These are phyloP conservation scores for Saccharomycopsis amapae DNA, from an alignment of 805 yeast species.

Conservation along the genomic window DNA sequence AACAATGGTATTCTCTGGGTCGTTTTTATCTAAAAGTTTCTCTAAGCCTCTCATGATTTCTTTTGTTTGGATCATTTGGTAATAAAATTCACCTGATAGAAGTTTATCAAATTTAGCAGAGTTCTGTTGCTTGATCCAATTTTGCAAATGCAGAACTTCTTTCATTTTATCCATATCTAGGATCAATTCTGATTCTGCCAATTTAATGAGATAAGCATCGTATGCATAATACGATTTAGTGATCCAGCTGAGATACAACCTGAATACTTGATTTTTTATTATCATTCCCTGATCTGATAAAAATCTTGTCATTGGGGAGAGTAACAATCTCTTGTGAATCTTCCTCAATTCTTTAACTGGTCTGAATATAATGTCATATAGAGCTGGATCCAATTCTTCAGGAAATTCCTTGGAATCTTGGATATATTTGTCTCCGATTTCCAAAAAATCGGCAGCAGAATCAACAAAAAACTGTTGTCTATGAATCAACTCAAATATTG, in stretches of 20 bases:
- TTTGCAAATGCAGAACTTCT: constrained; percentile 10
- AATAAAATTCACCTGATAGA: constrained; percentile 16
- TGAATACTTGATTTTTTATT: constrained; percentile 15
- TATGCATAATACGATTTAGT: constrained; percentile 18
- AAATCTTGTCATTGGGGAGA: constrained; percentile 18
- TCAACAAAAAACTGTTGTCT: constrained; percentile 19
- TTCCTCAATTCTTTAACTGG: constrained; percentile 16
- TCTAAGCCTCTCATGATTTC: constrained; percentile 17
- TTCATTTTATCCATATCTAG: constrained; percentile 18
- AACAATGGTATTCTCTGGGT: constrained; percentile 16
- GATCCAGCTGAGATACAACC: constrained; percentile 18
- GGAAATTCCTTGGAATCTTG: constrained; percentile 10
- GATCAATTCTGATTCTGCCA: constrained; percentile 17
- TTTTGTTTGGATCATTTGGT: constrained; percentile 19
- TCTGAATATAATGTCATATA: constrained; percentile 16
- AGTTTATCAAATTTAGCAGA: constrained; percentile 16
- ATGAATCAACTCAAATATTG: constrained; percentile 19
- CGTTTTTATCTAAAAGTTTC: constrained; percentile 9
- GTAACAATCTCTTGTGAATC: constrained; percentile 17
- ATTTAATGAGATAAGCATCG: constrained; percentile 11
- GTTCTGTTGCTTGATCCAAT: constrained; percentile 16
- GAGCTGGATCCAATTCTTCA: constrained; percentile 11
- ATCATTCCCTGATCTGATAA: constrained; percentile 19
- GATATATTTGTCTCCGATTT: constrained; percentile 14
- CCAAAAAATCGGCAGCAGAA: constrained; percentile 13